Evolutionary conservation across 305 asterid species (phyloP).

Genomic region (Fraxinus dipetala): DNA sequence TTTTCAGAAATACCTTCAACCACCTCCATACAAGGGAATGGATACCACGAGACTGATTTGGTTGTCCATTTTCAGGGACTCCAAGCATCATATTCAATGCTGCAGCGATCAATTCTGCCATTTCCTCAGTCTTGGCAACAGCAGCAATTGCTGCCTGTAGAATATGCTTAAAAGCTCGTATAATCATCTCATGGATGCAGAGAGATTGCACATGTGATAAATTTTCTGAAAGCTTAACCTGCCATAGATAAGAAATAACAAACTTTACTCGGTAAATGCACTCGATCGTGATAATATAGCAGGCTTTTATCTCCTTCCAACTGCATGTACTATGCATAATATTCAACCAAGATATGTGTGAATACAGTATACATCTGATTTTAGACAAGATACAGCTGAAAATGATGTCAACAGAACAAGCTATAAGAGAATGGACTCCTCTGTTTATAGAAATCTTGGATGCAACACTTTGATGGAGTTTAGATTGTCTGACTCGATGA

Average conservation of each 20-base stretch:
- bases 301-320: slow-evolving; percentile 15
- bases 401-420: slow-evolving; percentile 10
- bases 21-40: slow-evolving; percentile 82
- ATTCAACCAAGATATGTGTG: background rate
- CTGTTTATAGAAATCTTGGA: slow-evolving; percentile 16
- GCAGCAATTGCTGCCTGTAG: slow-evolving; percentile 85
- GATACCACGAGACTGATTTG: slow-evolving; percentile 45
- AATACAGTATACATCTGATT: slow-evolving; percentile 13
- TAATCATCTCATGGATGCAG: slow-evolving; percentile 95
- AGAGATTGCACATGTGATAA: slow-evolving; percentile 94
- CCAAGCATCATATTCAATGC: slow-evolving; percentile 92
- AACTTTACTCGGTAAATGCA: slow-evolving; percentile 25
- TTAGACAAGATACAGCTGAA: background rate
- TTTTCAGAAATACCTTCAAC: slow-evolving; percentile 80
- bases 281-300: background rate
- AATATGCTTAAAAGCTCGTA: slow-evolving; percentile 91
- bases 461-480: slow-evolving; percentile 7
- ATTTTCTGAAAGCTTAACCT: slow-evolving; percentile 97
- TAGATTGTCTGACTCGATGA: background rate
- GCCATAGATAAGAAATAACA: slow-evolving; percentile 28
- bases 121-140: slow-evolving; percentile 56
- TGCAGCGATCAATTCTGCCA: slow-evolving; percentile 74
- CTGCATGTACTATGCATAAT: slow-evolving; percentile 9
- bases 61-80: slow-evolving; percentile 55
- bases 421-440: slow-evolving; percentile 5